A percentile compares a stretch with the other conserved stretches of the same genome.
These are phyloP conservation scores for Rubroboletus satanas DNA, from an alignment of 768 basidiomycete genomes.

Conservation along the genomic window DNA sequence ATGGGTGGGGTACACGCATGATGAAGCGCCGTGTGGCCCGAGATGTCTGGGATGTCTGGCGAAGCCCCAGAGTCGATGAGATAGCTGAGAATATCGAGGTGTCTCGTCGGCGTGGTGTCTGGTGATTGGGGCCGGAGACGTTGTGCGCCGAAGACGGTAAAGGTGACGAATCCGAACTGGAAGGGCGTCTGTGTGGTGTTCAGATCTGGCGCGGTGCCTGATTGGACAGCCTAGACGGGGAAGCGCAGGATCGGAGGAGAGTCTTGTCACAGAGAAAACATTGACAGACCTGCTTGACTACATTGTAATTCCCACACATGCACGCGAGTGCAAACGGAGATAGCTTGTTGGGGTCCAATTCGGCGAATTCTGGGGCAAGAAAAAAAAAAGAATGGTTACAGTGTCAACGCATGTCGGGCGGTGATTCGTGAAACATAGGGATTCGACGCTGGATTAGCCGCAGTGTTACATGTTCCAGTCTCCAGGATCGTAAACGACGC, in stretches of 20 bases:
- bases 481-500: background rate
- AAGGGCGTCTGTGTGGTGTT: conserved; percentile 40
- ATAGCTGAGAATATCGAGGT: conserved; percentile 36
- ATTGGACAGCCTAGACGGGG: conserved; percentile 17
- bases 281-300: conserved; percentile 20
- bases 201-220: conserved; percentile 37
- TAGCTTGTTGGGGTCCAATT: conserved; percentile 17
- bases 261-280: background rate
- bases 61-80: conserved; percentile 42
- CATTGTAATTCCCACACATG: conserved; percentile 19
- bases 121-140: conserved; percentile 23
- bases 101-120: conserved; percentile 12
- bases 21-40: conserved; percentile 47
- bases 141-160: conserved; percentile 41
- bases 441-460: background rate
- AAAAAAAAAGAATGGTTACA: background rate
- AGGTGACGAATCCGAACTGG: conserved; percentile 40
- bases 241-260: background rate
- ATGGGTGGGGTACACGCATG: conserved; percentile 36
- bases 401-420: background rate
- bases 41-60: conserved; percentile 41
- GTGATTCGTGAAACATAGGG: background rate
- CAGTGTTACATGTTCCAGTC: background rate
- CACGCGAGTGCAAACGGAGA: conserved; percentile 26
- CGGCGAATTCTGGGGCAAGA: conserved; percentile 12